Evolutionary conservation across 108 stramenopile species (phyloP).

Genomic region (Skeletonema potamos): DNA sequence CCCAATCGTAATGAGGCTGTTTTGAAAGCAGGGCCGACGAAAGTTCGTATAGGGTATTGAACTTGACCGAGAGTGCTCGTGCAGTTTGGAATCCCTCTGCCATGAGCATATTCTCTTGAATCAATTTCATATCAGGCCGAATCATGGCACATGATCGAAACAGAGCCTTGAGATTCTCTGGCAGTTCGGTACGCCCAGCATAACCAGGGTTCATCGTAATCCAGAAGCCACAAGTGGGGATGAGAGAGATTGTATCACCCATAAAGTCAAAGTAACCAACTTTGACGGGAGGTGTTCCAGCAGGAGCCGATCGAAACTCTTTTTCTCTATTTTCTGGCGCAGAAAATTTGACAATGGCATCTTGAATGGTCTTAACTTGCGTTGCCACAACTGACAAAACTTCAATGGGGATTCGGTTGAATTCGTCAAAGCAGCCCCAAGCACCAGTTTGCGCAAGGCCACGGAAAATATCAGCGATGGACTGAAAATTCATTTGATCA

Average conservation of each 20-base stretch:
- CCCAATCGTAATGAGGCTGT: conserved; percentile 94
- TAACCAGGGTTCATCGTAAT: conserved; percentile 96
- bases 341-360: conserved; percentile 84
- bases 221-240: conserved; percentile 89
- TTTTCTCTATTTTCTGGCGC: conserved; percentile 77
- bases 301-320: conserved; percentile 77
- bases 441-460: conserved; percentile 89
- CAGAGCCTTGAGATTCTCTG: conserved; percentile 89
- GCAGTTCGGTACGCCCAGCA: conserved; percentile 89
- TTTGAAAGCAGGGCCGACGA: conserved; percentile 84
- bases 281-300: conserved; percentile 84
- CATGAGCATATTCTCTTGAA: conserved; percentile 95
- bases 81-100: conserved; percentile 91
- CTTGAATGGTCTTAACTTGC: conserved; percentile 90
- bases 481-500: conserved; percentile 94
- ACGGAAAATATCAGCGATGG: conserved; percentile 90
- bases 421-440: conserved; percentile 95
- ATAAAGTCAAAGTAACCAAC: conserved; percentile 89
- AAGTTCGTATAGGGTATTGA: conserved; percentile 89
- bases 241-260: conserved; percentile 82
- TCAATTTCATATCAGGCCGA: conserved; percentile 88
- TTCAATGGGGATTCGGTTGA: conserved; percentile 91
- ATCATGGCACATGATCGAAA: conserved; percentile 95
- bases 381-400: conserved; percentile 93
- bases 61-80: conserved; percentile 84